Evolutionary conservation across 768 basidiomycete species (phyloP).

Genomic region (Suillus tomentosus): DNA sequence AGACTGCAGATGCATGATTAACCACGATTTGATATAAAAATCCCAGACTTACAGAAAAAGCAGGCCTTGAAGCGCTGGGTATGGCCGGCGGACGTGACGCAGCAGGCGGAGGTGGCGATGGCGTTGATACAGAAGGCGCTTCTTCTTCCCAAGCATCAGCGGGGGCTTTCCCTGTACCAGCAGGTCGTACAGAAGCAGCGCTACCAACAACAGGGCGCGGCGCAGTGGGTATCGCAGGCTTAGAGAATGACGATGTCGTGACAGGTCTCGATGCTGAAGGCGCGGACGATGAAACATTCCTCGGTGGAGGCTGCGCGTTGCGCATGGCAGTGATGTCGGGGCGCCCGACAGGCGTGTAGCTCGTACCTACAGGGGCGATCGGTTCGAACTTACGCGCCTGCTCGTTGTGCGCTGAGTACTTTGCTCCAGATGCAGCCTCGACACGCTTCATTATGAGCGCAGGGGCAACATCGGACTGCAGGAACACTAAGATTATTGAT

Average conservation of each 20-base stretch:
- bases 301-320: constrained; percentile 42
- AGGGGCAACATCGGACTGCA: constrained; percentile 78
- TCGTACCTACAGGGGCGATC: constrained; percentile 80
- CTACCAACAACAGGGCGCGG: constrained; percentile 53
- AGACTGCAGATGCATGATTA: constrained; percentile 17
- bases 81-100: constrained; percentile 51
- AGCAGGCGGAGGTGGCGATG: constrained; percentile 46
- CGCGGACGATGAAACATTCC: constrained; percentile 28
- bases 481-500: not conserved
- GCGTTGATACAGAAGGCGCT: constrained; percentile 35
- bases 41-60: constrained; percentile 38
- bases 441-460: constrained; percentile 81
- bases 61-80: constrained; percentile 44
- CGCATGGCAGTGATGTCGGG: constrained; percentile 67
- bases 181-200: constrained; percentile 42
- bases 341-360: constrained; percentile 73
- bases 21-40: constrained; percentile 8
- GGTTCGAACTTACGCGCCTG: constrained; percentile 71
- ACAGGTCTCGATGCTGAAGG: constrained; percentile 12
- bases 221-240: constrained; percentile 41
- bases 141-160: constrained; percentile 66
- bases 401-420: constrained; percentile 85
- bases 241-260: constrained; percentile 7
- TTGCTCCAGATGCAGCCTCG: constrained; percentile 88
- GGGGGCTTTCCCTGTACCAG: constrained; percentile 43